Conservation (phyloP, 345 rosid species). For the Zanthoxylum bungeanum region DNA sequence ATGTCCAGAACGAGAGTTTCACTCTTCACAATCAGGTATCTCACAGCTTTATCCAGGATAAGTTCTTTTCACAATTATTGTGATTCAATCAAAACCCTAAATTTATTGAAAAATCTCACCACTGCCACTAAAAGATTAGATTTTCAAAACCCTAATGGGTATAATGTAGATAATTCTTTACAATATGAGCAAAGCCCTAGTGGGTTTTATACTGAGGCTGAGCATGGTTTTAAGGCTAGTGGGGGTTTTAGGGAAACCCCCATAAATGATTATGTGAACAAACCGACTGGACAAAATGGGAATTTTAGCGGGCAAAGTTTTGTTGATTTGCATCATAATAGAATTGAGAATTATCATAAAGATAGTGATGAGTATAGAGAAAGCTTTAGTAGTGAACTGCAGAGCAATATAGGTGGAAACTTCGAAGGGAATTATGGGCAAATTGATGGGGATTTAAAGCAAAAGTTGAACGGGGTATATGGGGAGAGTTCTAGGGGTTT, state of each 20-base stretch:
- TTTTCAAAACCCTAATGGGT: slow-evolving; percentile 19
- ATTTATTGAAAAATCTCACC: slow-evolving; percentile 28
- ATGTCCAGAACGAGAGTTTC: slow-evolving; percentile 44
- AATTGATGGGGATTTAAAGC: not conserved
- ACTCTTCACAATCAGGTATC: slow-evolving; percentile 25
- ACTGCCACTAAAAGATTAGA: slow-evolving; percentile 54
- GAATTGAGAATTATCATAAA: not conserved
- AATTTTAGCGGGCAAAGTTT: slow-evolving; percentile 20
- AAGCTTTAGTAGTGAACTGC: slow-evolving; percentile 15
- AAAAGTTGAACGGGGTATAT: not conserved
- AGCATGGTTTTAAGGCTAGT: slow-evolving; percentile 17
- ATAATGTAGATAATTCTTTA: slow-evolving; percentile 12
- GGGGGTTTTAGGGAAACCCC: slow-evolving; percentile 19
- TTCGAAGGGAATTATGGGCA: slow-evolving; percentile 13
- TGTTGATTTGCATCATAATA: slow-evolving; percentile 1
- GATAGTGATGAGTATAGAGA: slow-evolving; percentile 11
- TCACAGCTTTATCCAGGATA: slow-evolving; percentile 30
- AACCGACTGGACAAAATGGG: slow-evolving; percentile 18
- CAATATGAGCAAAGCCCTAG: slow-evolving; percentile 16
- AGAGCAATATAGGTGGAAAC: slow-evolving; percentile 8
- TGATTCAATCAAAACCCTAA: slow-evolving; percentile 18
- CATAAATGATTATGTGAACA: slow-evolving; percentile 11
- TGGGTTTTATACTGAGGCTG: slow-evolving; percentile 16
- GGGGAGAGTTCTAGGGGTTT: not conserved
- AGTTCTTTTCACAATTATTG: slow-evolving; percentile 20